Evolutionary conservation across 352 stramenopile genomes (phyloP).

Genomic region (Peronosclerospora sorghi): DNA sequence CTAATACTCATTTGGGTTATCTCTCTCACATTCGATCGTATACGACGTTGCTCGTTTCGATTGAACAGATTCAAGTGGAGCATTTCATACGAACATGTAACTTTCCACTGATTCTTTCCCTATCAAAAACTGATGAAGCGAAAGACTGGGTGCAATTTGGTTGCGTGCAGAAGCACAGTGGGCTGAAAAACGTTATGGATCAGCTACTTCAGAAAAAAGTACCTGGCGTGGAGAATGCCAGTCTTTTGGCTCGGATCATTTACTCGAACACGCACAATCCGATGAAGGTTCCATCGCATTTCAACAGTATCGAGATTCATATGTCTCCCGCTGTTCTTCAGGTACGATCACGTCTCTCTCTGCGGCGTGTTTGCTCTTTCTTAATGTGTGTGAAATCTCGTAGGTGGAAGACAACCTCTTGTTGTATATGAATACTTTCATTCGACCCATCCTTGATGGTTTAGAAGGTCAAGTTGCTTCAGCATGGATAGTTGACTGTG

Average conservation of each 20-base stretch:
- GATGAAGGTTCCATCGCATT: slow-evolving; percentile 40
- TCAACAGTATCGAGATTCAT: slow-evolving; percentile 53
- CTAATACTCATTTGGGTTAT: slow-evolving; percentile 46
- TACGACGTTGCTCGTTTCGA: slow-evolving; percentile 34
- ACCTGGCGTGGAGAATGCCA: slow-evolving; percentile 12
- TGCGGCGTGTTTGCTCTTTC: background rate
- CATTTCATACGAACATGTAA: slow-evolving; percentile 68
- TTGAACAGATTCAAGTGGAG: slow-evolving; percentile 46
- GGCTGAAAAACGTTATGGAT: slow-evolving; percentile 17
- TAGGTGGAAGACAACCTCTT: slow-evolving; percentile 55
- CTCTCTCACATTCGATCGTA: slow-evolving; percentile 55
- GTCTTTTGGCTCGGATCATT: slow-evolving; percentile 40
- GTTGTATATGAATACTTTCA: slow-evolving; percentile 31
- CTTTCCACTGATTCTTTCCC: slow-evolving; percentile 59
- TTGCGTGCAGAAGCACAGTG: slow-evolving; percentile 27
- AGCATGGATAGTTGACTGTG: background rate
- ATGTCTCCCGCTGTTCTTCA: slow-evolving; percentile 50
- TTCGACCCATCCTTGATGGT: slow-evolving; percentile 31
- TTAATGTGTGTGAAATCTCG: background rate
- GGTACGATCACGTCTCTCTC: slow-evolving; percentile 19
- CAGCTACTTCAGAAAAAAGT: slow-evolving; percentile 37
- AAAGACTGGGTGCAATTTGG: slow-evolving; percentile 27
- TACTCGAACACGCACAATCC: slow-evolving; percentile 44
- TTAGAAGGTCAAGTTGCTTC: slow-evolving; percentile 13
- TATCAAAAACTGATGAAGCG: slow-evolving; percentile 17